Conservation (phyloP, 2,329 filamentous ascomycete species). For the Paracorniculantispora psalliotae region DNA sequence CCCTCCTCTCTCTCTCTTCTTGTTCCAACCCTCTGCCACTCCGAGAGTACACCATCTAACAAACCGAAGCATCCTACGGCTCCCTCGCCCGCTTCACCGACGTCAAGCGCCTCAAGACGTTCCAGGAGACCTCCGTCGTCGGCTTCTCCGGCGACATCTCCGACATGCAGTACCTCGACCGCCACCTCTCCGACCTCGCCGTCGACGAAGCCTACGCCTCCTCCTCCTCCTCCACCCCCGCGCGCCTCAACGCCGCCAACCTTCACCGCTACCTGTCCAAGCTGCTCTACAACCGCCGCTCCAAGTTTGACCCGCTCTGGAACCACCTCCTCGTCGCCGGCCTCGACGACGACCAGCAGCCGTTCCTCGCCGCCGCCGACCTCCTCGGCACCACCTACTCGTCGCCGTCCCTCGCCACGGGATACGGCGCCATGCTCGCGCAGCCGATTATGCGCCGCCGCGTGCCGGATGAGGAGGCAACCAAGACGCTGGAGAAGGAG, state of each 20-base stretch:
- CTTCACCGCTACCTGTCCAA: slow-evolving; percentile 95
- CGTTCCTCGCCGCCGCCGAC: slow-evolving; percentile 89
- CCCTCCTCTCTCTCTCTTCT: background rate
- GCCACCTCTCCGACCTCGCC: slow-evolving; percentile 79
- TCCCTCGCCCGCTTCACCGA: slow-evolving; percentile 95
- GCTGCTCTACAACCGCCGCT: slow-evolving; percentile 91
- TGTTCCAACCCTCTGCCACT: background rate
- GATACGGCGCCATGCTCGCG: slow-evolving; percentile 88
- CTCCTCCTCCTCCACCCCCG: slow-evolving; percentile 20
- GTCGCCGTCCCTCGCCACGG: slow-evolving; percentile 83
- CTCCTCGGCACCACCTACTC: slow-evolving; percentile 89
- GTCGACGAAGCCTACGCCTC: slow-evolving; percentile 82
- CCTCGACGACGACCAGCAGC: slow-evolving; percentile 70
- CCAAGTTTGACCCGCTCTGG: slow-evolving; percentile 96
- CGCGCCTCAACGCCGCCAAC: slow-evolving; percentile 78
- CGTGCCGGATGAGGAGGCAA: slow-evolving; percentile 78
- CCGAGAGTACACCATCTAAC: background rate
- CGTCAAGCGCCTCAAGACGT: slow-evolving; percentile 88
- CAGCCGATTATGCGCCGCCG: slow-evolving; percentile 82
- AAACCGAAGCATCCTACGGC: slow-evolving; percentile 80
- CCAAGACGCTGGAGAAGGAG: slow-evolving; percentile 67
- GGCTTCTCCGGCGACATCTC: slow-evolving; percentile 96
- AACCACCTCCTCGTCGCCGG: slow-evolving; percentile 91
- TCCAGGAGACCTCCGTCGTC: slow-evolving; percentile 77
- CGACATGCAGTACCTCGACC: slow-evolving; percentile 98